phyloP scores from a whole-genome alignment of 257 asterid genomes.

The Fraxinus anomala region DNA sequence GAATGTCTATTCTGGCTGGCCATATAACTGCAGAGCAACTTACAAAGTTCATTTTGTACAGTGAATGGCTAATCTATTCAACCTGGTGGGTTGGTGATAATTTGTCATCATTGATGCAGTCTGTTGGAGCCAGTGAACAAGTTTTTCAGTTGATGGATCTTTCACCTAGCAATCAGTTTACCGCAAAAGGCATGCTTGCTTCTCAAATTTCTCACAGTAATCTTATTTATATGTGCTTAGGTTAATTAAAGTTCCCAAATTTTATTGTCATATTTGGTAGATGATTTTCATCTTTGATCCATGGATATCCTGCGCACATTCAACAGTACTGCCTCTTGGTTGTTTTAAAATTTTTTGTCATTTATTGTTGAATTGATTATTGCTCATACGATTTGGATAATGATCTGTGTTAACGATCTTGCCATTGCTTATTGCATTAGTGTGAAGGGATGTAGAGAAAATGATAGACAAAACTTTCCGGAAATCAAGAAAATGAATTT shows the following conservation, averaged over 20 bases:
- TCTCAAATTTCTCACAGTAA: constrained; percentile 23
- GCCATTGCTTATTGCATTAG: not conserved
- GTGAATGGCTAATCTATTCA: constrained; percentile 98
- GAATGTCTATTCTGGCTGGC: constrained; percentile 84
- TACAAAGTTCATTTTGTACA: constrained; percentile 88
- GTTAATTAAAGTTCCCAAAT: constrained; percentile 1
- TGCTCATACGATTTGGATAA: not conserved
- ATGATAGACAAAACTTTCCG: not conserved
- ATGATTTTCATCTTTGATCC: constrained; percentile 13
- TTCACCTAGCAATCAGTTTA: constrained; percentile 67
- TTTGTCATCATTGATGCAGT: constrained; percentile 88
- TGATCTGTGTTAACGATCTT: not conserved
- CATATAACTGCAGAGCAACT: constrained; percentile 96
- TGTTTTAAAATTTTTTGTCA: not conserved
- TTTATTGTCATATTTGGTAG: constrained; percentile 9
- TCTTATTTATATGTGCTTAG: constrained; percentile 15
- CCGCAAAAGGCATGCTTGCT: constrained; percentile 58
- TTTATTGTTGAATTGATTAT: not conserved
- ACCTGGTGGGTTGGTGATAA: constrained; percentile 99
- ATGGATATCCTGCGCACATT: not conserved
- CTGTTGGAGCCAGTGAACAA: constrained; percentile 97
- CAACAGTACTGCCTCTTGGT: not conserved
- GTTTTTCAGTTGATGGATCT: constrained; percentile 84
- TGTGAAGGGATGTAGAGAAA: not conserved
- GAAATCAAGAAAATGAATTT: not conserved